These are phyloP conservation scores for Penicillium sp. DNA, from an alignment of 2,329 filamentous ascomycete species.

Conservation along the genomic window DNA sequence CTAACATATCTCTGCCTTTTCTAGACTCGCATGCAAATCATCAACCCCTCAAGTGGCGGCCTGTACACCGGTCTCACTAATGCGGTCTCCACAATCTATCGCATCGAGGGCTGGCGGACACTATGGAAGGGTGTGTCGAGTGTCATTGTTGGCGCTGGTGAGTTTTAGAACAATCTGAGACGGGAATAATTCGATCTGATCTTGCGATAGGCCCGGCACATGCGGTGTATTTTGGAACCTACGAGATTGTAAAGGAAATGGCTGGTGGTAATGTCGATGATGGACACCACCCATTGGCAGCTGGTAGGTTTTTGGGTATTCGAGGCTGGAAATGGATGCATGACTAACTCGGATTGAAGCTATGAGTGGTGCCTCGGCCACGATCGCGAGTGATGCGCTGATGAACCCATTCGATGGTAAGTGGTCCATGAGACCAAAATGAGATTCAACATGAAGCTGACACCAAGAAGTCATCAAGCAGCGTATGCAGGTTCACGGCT, in stretches of 20 bases:
- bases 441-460: background rate
- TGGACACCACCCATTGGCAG: constrained; percentile 89
- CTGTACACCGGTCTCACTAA: constrained; percentile 89
- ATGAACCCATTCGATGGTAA: constrained; percentile 99
- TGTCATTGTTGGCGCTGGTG: constrained; percentile 91
- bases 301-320: constrained; percentile 59
- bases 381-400: constrained; percentile 93
- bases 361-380: constrained; percentile 88
- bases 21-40: constrained; percentile 95
- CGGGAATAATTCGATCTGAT: constrained; percentile 18
- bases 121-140: constrained; percentile 97
- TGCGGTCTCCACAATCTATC: constrained; percentile 87
- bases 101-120: constrained; percentile 82
- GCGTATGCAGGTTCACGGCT: constrained; percentile 97
- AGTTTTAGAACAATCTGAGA: constrained; percentile 25
- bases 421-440: constrained; percentile 25
- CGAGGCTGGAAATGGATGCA: background rate
- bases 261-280: constrained; percentile 84
- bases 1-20: constrained; percentile 8
- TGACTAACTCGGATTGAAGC: constrained; percentile 51
- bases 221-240: constrained; percentile 97
- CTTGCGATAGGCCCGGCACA: constrained; percentile 75
- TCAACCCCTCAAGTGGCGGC: constrained; percentile 76
- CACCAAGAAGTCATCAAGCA: constrained; percentile 83
- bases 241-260: constrained; percentile 93